Conservation (phyloP, 192 early-diverging fungal genomes). For the Globomyces pollinis-pini region DNA sequence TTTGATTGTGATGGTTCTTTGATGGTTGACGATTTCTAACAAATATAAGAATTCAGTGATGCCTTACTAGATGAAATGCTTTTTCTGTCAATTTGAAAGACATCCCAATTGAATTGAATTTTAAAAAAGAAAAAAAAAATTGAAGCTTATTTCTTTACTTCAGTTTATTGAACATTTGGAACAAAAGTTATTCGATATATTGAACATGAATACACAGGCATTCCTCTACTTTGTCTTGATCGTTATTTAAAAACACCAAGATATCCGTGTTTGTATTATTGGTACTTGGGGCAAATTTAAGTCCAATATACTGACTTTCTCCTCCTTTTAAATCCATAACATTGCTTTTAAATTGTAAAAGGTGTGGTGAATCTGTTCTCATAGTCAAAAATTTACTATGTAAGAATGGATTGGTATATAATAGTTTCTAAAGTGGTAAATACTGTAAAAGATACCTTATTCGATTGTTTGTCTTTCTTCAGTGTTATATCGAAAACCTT, state of each 20-base stretch:
- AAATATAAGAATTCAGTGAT: too few species aligned
- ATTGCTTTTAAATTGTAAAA: conserved; percentile 37
- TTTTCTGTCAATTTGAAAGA: too few species aligned
- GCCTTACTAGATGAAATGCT: too few species aligned
- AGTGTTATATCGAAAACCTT: conserved; percentile 42
- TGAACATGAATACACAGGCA: conserved; percentile 33
- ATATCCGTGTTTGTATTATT: conserved; percentile 15
- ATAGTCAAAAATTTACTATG: conserved; percentile 28
- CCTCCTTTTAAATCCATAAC: conserved; percentile 29
- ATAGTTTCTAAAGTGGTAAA: conserved; percentile 26
- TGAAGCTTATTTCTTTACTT: too few species aligned
- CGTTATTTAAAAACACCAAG: conserved; percentile 46
- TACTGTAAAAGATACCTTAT: conserved; percentile 28
- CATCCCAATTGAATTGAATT: too few species aligned
- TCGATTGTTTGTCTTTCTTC: conserved; percentile 22
- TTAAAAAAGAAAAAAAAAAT: too few species aligned
- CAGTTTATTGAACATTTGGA: too few species aligned
- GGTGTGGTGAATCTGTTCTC: conserved; percentile 26
- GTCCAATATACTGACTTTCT: conserved; percentile 36
- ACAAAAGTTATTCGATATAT: too few species aligned
- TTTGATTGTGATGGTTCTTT: too few species aligned
- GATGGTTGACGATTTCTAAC: too few species aligned
- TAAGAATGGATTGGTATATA: conserved; percentile 47
- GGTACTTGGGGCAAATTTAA: conserved; percentile 24
- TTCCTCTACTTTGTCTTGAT: conserved; percentile 40